Evolutionary conservation across 2,329 filamentous ascomycete genomes (phyloP), one percentile per base, ranked within the genome.

Genomic region (Verticillium nonalfalfae): DNA sequence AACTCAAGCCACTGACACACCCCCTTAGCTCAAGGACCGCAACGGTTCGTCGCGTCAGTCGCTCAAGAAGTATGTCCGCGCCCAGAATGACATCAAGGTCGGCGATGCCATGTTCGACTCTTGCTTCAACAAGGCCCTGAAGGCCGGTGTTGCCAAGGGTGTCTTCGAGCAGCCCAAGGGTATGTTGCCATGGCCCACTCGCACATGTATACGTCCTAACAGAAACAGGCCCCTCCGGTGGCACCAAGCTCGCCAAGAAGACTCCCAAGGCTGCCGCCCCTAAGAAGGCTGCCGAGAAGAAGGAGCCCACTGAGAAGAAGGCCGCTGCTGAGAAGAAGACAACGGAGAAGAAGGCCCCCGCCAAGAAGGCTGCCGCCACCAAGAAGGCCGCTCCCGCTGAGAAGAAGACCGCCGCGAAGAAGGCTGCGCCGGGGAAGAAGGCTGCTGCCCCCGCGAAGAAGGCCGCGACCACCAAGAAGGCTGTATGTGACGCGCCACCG

Each of bases 161-260:
- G 84, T 90, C 70, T 97, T 97, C 74, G 84, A 88, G 72, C 92
- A 94, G 76, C 93, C 93, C 72, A 97, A 97, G 87, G 93, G 92
- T 92, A 84, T 68, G 85, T 81, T 36, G 56, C 40, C 21, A 10
- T 39, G 4, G 14, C 21, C 14, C 56, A 34, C 13, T 63, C 45
- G 11, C 7, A 15, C 14, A 21, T 26, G 26, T 26, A 33, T 9
- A 7, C 66, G 26, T 60, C 18, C 63, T 73, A 58, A 74, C 64
- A n/a, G 56, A 35, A 14, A 2, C 63, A 93, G 90, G 90, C 71
- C 84, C 91, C 63, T 97, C 93, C 66, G 93, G 93, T 64, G 90
- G 91, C 68, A 92, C 95, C 78, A 97, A 97, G 89, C 88, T 97
- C 63, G 90, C 89, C 63, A 94, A 94, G 87, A 93, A 92, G 82